Evolutionary conservation across 306 rosid genomes (phyloP).

Genomic region (Echinosophora koreensis): DNA sequence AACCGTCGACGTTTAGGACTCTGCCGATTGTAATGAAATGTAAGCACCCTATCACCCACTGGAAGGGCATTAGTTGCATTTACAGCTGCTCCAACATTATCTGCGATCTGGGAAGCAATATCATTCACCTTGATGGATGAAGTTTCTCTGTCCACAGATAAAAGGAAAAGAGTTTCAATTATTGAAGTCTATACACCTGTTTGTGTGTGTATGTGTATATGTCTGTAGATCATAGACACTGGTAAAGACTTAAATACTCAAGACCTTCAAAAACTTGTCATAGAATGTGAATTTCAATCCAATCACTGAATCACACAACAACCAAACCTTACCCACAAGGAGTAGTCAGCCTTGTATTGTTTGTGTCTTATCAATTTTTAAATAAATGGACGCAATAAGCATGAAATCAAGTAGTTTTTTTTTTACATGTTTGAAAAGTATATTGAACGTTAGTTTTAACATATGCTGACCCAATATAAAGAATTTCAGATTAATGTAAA

Average conservation of each 20-base stretch:
- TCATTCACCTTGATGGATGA: constrained; percentile 94
- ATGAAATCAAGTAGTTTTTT: constrained; percentile 1
- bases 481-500: constrained; percentile 7
- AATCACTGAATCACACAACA: constrained; percentile 17
- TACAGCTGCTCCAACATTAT: constrained; percentile 89
- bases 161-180: constrained; percentile 46
- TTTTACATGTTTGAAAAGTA: background rate
- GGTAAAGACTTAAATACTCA: constrained; percentile 11
- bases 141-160: constrained; percentile 78
- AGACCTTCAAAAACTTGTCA: constrained; percentile 7
- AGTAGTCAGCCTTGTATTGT: constrained; percentile 2
- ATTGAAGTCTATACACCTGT: constrained; percentile 30
- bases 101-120: constrained; percentile 89
- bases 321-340: constrained; percentile 2
- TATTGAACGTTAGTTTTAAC: constrained; percentile 11
- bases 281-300: constrained; percentile 15
- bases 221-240: constrained; percentile 31
- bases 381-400: constrained; percentile 24
- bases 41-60: constrained; percentile 64
- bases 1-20: constrained; percentile 86
- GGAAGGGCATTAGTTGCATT: constrained; percentile 81
- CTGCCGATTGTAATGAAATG: constrained; percentile 84
- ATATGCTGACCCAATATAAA: constrained; percentile 4
- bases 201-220: background rate
- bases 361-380: background rate